phyloP scores from a whole-genome alignment of 2,329 filamentous ascomycete genomes.

The Ophiostoma quercus region DNA sequence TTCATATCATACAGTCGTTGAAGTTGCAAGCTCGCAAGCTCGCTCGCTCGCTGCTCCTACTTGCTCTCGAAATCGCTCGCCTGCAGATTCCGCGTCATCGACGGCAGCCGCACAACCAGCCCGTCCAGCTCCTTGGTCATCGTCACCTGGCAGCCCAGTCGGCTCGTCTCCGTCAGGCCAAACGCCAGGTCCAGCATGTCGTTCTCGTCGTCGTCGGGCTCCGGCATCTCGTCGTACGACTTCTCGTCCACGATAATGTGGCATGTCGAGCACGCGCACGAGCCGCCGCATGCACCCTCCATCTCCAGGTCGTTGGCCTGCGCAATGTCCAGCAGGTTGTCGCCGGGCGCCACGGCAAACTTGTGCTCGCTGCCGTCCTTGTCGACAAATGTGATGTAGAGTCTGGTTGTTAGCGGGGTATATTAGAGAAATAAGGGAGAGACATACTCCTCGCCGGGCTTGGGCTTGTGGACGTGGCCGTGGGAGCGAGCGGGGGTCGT shows the following conservation, averaged over 20 bases:
- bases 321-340: constrained; percentile 92
- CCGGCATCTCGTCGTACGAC: constrained; percentile 71
- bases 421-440: background rate
- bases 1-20: constrained; percentile 11
- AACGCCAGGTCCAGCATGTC: constrained; percentile 90
- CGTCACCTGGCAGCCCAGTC: constrained; percentile 82
- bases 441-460: constrained; percentile 82
- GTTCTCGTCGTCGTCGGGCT: constrained; percentile 75
- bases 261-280: constrained; percentile 88
- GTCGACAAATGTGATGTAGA: constrained; percentile 87
- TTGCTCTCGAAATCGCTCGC: constrained; percentile 64
- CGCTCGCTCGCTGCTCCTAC: background rate
- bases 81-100: constrained; percentile 94
- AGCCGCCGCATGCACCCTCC: constrained; percentile 95
- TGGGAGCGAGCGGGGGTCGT: constrained; percentile 58
- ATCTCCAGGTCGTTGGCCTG: constrained; percentile 94
- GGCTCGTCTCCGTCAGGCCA: constrained; percentile 76
- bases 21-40: background rate
- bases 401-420: constrained; percentile 44
- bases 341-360: constrained; percentile 75
- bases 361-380: constrained; percentile 75
- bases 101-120: constrained; percentile 74
- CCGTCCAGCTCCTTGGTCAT: constrained; percentile 92
- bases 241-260: constrained; percentile 77
- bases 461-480: constrained; percentile 76